Evolutionary conservation across 2,329 filamentous ascomycete genomes (phyloP).

Genomic region (Diaporthe humulicola): DNA sequence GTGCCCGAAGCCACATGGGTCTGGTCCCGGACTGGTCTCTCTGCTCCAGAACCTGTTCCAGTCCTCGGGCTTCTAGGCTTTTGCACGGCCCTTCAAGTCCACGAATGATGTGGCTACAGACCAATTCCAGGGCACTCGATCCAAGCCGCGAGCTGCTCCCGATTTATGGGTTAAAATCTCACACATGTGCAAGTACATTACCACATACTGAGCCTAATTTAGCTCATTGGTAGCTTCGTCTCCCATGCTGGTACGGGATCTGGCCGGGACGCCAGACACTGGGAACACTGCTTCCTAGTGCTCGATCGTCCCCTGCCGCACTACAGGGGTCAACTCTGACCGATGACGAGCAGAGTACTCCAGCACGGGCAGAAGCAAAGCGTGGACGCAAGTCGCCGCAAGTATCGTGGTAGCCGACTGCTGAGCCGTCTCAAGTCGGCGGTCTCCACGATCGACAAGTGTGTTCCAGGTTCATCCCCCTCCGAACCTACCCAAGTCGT

Average conservation of each 20-base stretch:
- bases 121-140: not conserved
- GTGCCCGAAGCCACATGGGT: slow-evolving; percentile 4
- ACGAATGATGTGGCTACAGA: slow-evolving; percentile 5
- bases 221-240: slow-evolving; percentile 9
- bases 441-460: slow-evolving; percentile 19
- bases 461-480: slow-evolving; percentile 24
- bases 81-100: not conserved
- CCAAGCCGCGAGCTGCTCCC: not conserved
- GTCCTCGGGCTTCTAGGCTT: not conserved
- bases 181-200: slow-evolving; percentile 11
- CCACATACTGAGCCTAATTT: not conserved
- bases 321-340: not conserved
- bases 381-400: slow-evolving; percentile 8
- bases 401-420: not conserved
- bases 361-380: slow-evolving; percentile 20
- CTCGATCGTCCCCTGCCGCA: slow-evolving; percentile 1
- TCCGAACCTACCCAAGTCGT: not conserved
- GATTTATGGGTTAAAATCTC: not conserved
- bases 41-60: not conserved
- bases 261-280: not conserved
- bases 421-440: slow-evolving; percentile 24
- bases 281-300: slow-evolving; percentile 3
- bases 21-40: not conserved
- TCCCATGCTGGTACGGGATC: not conserved
- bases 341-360: slow-evolving; percentile 14